Conservation (phyloP, 2,329 filamentous ascomycete genomes). For the Penicillium sp. region DNA sequence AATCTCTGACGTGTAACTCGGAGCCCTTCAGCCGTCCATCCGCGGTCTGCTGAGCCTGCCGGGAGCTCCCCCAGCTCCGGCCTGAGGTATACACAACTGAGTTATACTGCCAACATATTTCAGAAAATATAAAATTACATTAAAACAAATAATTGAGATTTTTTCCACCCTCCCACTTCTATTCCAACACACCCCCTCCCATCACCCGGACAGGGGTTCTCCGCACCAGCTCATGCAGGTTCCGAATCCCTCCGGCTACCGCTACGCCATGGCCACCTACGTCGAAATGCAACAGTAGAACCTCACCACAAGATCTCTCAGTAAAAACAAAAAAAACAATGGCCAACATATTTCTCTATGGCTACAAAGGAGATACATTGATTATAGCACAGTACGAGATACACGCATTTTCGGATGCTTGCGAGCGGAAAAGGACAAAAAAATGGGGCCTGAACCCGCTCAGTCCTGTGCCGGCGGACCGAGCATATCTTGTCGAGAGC, state of each 20-base stretch:
- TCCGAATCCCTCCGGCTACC: slow-evolving; percentile 30
- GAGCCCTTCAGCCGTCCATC: slow-evolving; percentile 15
- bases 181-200: neutral
- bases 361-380: slow-evolving; percentile 50
- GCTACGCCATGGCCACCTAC: slow-evolving; percentile 12
- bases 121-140: neutral
- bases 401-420: slow-evolving; percentile 43
- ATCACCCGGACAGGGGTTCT: slow-evolving; percentile 27
- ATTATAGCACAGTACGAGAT: slow-evolving; percentile 51
- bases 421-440: slow-evolving; percentile 32
- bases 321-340: slow-evolving; percentile 12
- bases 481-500: slow-evolving; percentile 10
- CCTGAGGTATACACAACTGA: neutral
- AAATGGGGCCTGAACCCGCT: slow-evolving; percentile 26
- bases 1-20: slow-evolving; percentile 33
- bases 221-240: slow-evolving; percentile 27
- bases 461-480: slow-evolving; percentile 14
- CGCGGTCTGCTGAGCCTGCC: slow-evolving; percentile 14
- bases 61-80: slow-evolving; percentile 3
- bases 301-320: too few species aligned
- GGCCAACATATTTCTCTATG: slow-evolving; percentile 34
- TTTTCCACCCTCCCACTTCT: too few species aligned
- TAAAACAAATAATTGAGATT: too few species aligned
- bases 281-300: neutral
- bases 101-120: too few species aligned